Percentiles rank a stretch among this genome's conserved stretches.
phyloP scores from a whole-genome alignment of 768 basidiomycete genomes.

The Rhizopogon roseolus region DNA sequence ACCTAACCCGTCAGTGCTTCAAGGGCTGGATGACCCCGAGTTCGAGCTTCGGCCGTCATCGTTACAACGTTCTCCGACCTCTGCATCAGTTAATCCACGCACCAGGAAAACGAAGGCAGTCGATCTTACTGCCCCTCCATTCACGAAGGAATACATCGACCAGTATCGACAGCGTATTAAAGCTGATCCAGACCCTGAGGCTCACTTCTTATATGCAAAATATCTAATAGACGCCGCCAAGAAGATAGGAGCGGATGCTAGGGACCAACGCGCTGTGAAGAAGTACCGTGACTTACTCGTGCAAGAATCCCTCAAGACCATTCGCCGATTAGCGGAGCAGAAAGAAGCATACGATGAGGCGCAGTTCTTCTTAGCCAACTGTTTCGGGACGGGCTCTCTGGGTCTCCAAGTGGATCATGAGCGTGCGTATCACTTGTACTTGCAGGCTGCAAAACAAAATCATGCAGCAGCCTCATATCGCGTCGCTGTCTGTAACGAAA shows the following conservation, averaged over 20 bases:
- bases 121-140: constrained; percentile 79
- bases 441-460: constrained; percentile 97
- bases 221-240: constrained; percentile 98
- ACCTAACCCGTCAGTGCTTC: constrained; percentile 21
- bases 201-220: constrained; percentile 97
- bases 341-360: constrained; percentile 92
- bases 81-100: constrained; percentile 49
- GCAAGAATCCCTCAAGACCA: constrained; percentile 84
- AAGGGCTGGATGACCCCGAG: constrained; percentile 38
- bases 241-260: constrained; percentile 70
- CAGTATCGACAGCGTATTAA: constrained; percentile 97
- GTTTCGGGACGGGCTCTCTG: constrained; percentile 91
- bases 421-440: constrained; percentile 93
- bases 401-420: constrained; percentile 98
- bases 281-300: constrained; percentile 89
- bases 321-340: constrained; percentile 89
- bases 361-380: constrained; percentile 97
- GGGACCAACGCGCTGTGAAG: constrained; percentile 78
- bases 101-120: constrained; percentile 75
- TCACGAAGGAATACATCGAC: constrained; percentile 94
- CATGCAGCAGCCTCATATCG: constrained; percentile 93
- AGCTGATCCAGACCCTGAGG: constrained; percentile 95
- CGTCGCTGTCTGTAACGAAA: constrained; percentile 97
- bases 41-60: constrained; percentile 50
- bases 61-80: constrained; percentile 54